A percentile compares a stretch with the other conserved stretches of the same genome.
These are phyloP conservation scores for Petunia hybrid DNA, from an alignment of 305 asterid genomes.

Conservation along the genomic window DNA sequence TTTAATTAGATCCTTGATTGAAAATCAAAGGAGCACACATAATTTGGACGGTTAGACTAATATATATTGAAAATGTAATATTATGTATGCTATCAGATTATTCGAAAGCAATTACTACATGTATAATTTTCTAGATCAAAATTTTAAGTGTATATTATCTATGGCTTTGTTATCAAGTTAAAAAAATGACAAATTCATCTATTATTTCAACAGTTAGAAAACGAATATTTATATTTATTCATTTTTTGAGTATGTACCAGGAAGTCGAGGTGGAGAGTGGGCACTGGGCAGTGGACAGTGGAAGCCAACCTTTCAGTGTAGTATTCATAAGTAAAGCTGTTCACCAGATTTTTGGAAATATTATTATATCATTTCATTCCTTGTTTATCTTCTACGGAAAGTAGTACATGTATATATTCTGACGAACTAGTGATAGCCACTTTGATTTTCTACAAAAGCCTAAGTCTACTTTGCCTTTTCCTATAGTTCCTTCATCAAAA, in stretches of 20 bases:
- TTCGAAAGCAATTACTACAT: no score
- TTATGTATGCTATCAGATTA: background rate
- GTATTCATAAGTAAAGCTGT: background rate
- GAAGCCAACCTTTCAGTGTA: conserved; percentile 4
- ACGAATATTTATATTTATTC: background rate
- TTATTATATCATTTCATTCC: background rate
- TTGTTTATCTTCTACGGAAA: conserved; percentile 49
- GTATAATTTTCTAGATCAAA: no score
- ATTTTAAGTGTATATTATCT: no score
- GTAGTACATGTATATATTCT: conserved; percentile 27
- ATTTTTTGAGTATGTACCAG: background rate
- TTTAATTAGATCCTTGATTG: background rate
- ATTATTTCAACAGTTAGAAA: no score
- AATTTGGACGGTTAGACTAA: background rate
- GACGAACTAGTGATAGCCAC: conserved; percentile 40
- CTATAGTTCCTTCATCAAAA: conserved; percentile 42
- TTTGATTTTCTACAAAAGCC: conserved; percentile 38
- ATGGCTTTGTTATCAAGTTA: no score
- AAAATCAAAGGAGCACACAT: background rate
- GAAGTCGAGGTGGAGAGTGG: background rate
- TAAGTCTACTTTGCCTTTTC: conserved; percentile 36
- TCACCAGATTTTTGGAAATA: conserved; percentile 15
- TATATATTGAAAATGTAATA: background rate
- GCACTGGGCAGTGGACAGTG: background rate
- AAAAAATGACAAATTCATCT: no score